Conservation (phyloP, 2,329 filamentous ascomycete species). For the Monosporascus ibericus region DNA sequence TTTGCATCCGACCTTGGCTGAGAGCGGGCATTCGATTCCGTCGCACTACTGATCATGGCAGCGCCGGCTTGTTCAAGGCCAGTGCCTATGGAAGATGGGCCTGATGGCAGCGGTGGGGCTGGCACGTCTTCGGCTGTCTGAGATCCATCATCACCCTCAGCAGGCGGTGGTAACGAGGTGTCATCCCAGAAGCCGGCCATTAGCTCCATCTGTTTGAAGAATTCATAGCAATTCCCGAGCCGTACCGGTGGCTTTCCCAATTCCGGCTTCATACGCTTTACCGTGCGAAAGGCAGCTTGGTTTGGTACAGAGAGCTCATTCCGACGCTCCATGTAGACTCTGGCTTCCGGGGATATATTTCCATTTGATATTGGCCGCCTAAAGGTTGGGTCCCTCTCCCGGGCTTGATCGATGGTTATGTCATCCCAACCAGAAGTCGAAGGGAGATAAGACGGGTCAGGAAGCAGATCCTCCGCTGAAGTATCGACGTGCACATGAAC, state of each 20-base stretch:
- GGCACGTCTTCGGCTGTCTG: conserved; percentile 2
- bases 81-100: conserved; percentile 7
- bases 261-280: conserved; percentile 50
- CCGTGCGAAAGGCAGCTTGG: conserved; percentile 53
- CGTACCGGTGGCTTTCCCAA: conserved; percentile 48
- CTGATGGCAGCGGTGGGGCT: conserved; percentile 5
- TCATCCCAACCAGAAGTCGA: conserved; percentile 47
- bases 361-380: conserved; percentile 45
- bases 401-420: conserved; percentile 43
- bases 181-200: conserved; percentile 59
- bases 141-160: conserved; percentile 3
- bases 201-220: conserved; percentile 56
- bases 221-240: conserved; percentile 59
- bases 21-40: conserved; percentile 12
- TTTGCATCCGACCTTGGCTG: conserved; percentile 9
- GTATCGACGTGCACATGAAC: conserved; percentile 48
- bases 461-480: conserved; percentile 43
- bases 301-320: conserved; percentile 52
- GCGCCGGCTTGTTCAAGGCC: conserved; percentile 13
- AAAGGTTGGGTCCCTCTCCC: conserved; percentile 41
- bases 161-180: conserved; percentile 34
- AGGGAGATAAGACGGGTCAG: conserved; percentile 47
- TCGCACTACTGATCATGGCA: conserved; percentile 6
- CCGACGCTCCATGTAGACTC: conserved; percentile 52
- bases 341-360: conserved; percentile 49